These are phyloP conservation scores for Paraurostyla sp. DNA, from an alignment of 73 alveolate genomes.

Conservation along the genomic window DNA sequence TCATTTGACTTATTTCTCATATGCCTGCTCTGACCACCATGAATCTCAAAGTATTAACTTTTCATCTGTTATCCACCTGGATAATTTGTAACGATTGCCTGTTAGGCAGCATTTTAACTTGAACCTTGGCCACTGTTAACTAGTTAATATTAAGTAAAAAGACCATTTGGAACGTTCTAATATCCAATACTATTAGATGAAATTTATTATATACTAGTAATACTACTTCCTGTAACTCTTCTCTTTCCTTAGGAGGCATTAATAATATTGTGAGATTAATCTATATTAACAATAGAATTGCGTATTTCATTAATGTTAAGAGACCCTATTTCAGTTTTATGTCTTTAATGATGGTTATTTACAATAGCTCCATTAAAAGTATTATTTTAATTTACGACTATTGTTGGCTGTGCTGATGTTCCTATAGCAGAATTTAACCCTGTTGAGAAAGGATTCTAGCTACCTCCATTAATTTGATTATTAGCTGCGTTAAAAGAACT, in stretches of 20 bases:
- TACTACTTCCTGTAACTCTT: too few relatives aligned
- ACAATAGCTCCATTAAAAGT: too few relatives aligned
- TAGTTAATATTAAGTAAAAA: too few relatives aligned
- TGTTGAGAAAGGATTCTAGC: background rate
- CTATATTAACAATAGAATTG: background rate
- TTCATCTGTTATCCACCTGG: background rate
- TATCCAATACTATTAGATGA: too few relatives aligned
- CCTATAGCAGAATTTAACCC: too few relatives aligned
- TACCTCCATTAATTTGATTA: background rate
- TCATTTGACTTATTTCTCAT: background rate
- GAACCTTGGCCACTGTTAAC: background rate
- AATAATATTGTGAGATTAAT: too few relatives aligned
- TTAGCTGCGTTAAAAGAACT: background rate
- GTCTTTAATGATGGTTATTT: background rate
- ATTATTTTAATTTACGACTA: background rate
- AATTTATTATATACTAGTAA: too few relatives aligned
- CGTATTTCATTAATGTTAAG: background rate
- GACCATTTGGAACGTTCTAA: too few relatives aligned
- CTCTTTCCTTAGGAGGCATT: too few relatives aligned
- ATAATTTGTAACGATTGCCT: too few relatives aligned
- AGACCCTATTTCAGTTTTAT: constrained; percentile 4
- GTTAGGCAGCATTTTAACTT: background rate
- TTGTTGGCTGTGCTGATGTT: too few relatives aligned
- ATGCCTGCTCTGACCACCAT: background rate
- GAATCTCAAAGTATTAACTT: background rate